Evolutionary conservation across 163 green algal species (phyloP), one percentile per base, ranked within the genome.

Genomic region (Prototheca cutis): DNA sequence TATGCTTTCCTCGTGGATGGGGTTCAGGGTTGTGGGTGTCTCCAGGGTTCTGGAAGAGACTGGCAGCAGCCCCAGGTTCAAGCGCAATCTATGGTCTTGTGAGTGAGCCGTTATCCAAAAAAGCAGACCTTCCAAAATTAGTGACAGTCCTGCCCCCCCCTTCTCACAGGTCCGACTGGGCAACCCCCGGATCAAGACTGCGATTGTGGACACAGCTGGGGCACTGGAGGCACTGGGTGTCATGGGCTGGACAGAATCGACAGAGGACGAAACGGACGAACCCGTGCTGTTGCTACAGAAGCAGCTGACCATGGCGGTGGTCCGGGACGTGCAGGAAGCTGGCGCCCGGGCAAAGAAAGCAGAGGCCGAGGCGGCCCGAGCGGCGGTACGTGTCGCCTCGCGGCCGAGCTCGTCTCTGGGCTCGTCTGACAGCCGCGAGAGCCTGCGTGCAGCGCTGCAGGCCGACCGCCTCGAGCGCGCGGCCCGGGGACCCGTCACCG

Each of bases 271-370:
- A 4, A n/a, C n/a, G n/a, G 66, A 53, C 4, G 61, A 60, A 33
- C 29, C 24, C 18, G 33, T 66, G 33, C 40, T 74, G 6, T 49
- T 23, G 15, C 51, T 70, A 48, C 25, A 45, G n/a, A 58, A 65
- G 33, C 36, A 34, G 36, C 5, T 62, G 13, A 67, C 61, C 28
- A 74, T 74, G 67, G 31, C 30, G 21, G 42, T 66, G 52, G 66
- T 69, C 17, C 7, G 59, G 18, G n/a, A 58, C 23, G 61, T 74
- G 29, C 67, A 67, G 34, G 65, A 69, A 40, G 61, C 67, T 6
- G 54, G 62, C 54, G 28, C 65, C 47, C 45, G 25, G 28, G 40
- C 55, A 8, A 66, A 60, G 48, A 72, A 66, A 51, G 60, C 34
- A 8, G 53, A 58, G 34, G 28, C 39, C 19, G 33, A 70, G 30